Percentiles rank a stretch among this genome's conserved stretches.
Conservation (phyloP, 257 asterid genomes). For the Ehretia macrophylla region DNA sequence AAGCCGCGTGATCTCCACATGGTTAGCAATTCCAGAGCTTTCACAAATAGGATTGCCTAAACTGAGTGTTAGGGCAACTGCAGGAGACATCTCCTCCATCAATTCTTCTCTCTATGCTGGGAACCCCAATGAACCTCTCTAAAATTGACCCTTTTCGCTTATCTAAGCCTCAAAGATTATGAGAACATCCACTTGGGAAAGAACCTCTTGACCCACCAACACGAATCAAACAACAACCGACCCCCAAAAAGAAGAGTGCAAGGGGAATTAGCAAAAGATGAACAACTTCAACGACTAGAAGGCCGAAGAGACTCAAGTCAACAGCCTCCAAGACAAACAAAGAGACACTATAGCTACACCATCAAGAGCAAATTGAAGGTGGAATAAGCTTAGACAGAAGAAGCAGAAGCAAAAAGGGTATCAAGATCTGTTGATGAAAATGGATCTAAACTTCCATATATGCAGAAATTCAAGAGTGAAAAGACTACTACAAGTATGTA, state of each 20-base stretch:
- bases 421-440: constrained; percentile 31
- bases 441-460: constrained; percentile 26
- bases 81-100: constrained; percentile 76
- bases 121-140: constrained; percentile 18
- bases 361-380: constrained; percentile 15
- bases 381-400: constrained; percentile 10
- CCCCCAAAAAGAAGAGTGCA: constrained; percentile 6
- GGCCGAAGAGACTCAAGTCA: constrained; percentile 22
- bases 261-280: constrained; percentile 12
- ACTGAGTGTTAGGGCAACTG: constrained; percentile 62
- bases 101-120: constrained; percentile 26
- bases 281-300: constrained; percentile 10
- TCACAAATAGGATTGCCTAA: constrained; percentile 47
- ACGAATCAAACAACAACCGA: constrained; percentile 4
- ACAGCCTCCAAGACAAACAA: constrained; percentile 17
- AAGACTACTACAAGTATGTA: not conserved
- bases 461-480: too few relatives aligned
- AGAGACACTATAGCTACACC: constrained; percentile 13
- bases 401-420: constrained; percentile 10
- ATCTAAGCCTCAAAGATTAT: constrained; percentile 61
- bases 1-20: constrained; percentile 59
- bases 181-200: constrained; percentile 44
- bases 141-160: constrained; percentile 37
- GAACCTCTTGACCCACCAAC: constrained; percentile 20
- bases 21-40: constrained; percentile 45